Conservation (phyloP, 176 grass and related monocot genomes). For the Canna indica region DNA sequence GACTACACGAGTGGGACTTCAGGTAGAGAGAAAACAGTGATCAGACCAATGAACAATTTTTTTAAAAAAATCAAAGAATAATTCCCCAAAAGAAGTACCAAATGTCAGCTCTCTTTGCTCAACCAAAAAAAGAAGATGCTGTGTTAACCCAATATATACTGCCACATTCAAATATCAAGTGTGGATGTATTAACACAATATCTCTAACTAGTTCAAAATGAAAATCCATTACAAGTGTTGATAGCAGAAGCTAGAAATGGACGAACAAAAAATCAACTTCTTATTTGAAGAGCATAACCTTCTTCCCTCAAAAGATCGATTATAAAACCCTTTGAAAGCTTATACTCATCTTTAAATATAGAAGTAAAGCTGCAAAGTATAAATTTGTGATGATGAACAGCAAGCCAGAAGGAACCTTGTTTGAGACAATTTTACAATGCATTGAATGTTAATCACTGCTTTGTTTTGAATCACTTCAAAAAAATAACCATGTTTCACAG, state of each 20-base stretch:
- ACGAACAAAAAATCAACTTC: conserved; percentile 25
- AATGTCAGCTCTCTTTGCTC: too few species aligned
- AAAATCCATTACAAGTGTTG: background rate
- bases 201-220: background rate
- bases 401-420: background rate
- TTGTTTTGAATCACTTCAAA: background rate
- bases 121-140: too few species aligned
- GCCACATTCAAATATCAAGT: background rate
- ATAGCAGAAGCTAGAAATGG: background rate
- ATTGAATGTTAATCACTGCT: background rate
- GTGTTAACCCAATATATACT: background rate
- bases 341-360: conserved; percentile 89
- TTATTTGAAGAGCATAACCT: conserved; percentile 70
- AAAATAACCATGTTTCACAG: background rate
- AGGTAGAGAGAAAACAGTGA: too few species aligned
- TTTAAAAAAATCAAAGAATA: too few species aligned
- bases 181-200: background rate
- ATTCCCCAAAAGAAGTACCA: too few species aligned
- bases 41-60: background rate
- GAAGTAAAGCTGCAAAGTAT: conserved; percentile 60
- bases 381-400: background rate
- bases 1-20: too few species aligned
- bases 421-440: background rate
- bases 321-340: conserved; percentile 61
- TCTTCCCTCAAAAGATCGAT: conserved; percentile 93